Base-by-base conservation (phyloP, 768 basidiomycete genomes). In the Panellus pusillus region DNA sequence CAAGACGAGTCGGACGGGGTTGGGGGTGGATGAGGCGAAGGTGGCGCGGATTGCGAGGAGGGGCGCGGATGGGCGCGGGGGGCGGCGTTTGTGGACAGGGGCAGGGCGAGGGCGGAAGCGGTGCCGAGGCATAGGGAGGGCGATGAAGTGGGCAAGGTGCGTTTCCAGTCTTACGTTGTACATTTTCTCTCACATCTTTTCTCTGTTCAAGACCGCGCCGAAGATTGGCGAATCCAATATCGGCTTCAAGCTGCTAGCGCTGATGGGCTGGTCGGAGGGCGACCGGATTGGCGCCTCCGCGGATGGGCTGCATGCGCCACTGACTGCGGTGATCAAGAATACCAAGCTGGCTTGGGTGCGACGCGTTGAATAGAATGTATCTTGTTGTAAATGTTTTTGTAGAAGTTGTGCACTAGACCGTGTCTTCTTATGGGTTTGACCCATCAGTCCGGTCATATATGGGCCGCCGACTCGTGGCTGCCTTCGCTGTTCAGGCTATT, bases 221-320 rank as follows among this genome's bases (percentile, higher is more conserved):
- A 92, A 86, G 72, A 87, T 98, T 49, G 86, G 81, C 13, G 75
- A 80, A 58, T 73, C 81, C 2, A 98, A 98, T 61, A 64, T 94
- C 45, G 96, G 96, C 0, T 97, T 96, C 74, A 82, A 72, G 72
- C 81, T 98, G 83, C 67, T 98, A 58, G 83, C 86, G 14, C 75
- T 80, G 55, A 97, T 98, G 95, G 95, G 95, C 38, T 96, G 93
- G 93, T 67, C 81, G 3, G 90, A 93, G 62, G 93, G 93, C 0
- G 78, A 83, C 38, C 73, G 79, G 12, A 93, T 96, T 61, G 93
- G 93, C 0, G 64, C 70, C 1, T 55, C 58, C 6, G 73, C 77
- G 8, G 80, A 72, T 29, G 91, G 91, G 0, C 68, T 96, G 50
- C 84, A 87, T 20, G 82, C 71, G 6, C 93, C 93, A 31, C 72